Conservation (phyloP, 192 early-diverging fungal species). For the Spinellus fusiger region DNA sequence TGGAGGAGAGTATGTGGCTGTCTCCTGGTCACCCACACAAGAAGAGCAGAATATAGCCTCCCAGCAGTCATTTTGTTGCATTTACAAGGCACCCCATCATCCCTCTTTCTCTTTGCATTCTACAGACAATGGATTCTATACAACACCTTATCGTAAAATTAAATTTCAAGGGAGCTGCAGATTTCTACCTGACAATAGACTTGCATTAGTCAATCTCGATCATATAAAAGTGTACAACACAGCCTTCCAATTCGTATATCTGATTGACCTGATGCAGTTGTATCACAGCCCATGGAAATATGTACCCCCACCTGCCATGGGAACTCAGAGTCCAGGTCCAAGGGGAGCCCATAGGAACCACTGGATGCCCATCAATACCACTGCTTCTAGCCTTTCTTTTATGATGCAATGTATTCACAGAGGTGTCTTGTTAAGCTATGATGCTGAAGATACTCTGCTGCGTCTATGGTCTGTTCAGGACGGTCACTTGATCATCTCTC, state of each 20-base stretch:
- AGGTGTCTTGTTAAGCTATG: background rate
- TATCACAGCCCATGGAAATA: too few relatives aligned
- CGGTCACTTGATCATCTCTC: background rate
- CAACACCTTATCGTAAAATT: background rate
- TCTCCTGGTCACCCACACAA: background rate
- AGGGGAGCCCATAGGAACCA: too few relatives aligned
- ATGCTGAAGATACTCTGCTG: background rate
- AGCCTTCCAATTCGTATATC: background rate
- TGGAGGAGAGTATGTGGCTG: background rate
- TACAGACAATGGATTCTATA: background rate
- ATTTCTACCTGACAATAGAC: background rate
- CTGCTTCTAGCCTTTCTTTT: background rate
- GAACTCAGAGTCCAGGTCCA: too few relatives aligned
- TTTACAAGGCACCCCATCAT: too few relatives aligned
- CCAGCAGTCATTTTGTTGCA: background rate
- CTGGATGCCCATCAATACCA: background rate
- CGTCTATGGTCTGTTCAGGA: background rate
- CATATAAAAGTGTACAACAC: background rate
- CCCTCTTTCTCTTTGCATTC: background rate
- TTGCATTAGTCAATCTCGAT: background rate
- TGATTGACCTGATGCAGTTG: background rate
- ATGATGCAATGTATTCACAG: background rate
- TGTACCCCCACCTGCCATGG: too few relatives aligned
- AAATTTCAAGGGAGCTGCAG: background rate
- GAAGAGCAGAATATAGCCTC: background rate